These are phyloP conservation scores for Chalciporus piperatus DNA, from an alignment of 768 basidiomycete species.

Conservation along the genomic window DNA sequence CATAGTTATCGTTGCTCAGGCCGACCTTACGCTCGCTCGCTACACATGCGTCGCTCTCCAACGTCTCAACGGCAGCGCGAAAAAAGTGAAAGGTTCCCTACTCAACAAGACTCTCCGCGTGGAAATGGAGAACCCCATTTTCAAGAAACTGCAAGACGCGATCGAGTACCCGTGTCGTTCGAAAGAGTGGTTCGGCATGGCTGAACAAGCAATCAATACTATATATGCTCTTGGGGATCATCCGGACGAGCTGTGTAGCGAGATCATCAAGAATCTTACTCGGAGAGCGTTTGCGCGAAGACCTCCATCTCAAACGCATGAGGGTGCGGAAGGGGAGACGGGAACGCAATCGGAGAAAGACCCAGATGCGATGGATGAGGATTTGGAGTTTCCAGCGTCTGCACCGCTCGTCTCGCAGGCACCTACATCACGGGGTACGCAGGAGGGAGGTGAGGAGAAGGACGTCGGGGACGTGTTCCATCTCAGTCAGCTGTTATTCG, in stretches of 20 bases:
- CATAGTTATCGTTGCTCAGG: conserved; percentile 38
- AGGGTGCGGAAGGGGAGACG: not conserved
- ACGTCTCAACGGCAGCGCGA: conserved; percentile 88
- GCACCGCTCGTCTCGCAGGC: conserved; percentile 17
- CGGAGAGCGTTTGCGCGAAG: conserved; percentile 56
- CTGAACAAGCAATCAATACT: conserved; percentile 96
- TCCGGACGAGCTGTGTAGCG: conserved; percentile 80
- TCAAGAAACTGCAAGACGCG: conserved; percentile 77
- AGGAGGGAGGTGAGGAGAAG: conserved; percentile 28
- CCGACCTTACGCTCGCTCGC: conserved; percentile 84
- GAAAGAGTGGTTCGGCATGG: conserved; percentile 95
- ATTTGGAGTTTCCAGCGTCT: conserved; percentile 30
- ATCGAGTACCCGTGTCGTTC: conserved; percentile 78
- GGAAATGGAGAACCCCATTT: conserved; percentile 84
- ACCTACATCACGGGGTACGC: conserved; percentile 17
- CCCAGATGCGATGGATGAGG: conserved; percentile 52
- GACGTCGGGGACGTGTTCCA: conserved; percentile 82
- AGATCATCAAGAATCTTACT: conserved; percentile 82
- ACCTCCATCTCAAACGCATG: conserved; percentile 11
- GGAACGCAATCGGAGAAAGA: conserved; percentile 29
- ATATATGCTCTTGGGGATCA: conserved; percentile 93
- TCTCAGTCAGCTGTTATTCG: conserved; percentile 90
- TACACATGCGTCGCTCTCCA: conserved; percentile 95
- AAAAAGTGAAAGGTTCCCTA: conserved; percentile 96
- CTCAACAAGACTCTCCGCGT: conserved; percentile 82